Conservation (phyloP, 768 basidiomycete genomes). For the Hydnomerulius pinastri region DNA sequence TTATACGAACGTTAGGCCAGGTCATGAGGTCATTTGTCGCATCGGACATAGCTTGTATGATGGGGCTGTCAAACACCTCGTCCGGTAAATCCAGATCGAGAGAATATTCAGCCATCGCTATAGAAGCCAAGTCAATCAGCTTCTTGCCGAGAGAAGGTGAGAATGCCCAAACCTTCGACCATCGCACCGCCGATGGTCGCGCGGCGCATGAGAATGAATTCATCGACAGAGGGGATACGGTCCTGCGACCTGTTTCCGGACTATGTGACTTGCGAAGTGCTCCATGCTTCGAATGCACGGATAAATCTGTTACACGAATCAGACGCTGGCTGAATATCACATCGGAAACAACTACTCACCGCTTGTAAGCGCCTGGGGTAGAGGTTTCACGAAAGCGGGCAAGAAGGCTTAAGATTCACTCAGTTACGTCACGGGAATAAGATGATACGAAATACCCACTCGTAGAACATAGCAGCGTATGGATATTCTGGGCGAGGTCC, state of each 20-base stretch:
- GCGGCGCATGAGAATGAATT: conserved; percentile 40
- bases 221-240: conserved; percentile 38
- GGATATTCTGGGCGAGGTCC: conserved; percentile 32
- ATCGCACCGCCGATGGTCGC: conserved; percentile 38
- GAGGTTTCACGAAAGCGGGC: conserved; percentile 38
- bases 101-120: conserved; percentile 40
- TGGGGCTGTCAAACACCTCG: conserved; percentile 35
- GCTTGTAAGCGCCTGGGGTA: conserved; percentile 36
- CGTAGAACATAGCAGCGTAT: conserved; percentile 42
- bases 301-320: conserved; percentile 28
- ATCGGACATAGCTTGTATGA: conserved; percentile 39
- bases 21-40: conserved; percentile 44
- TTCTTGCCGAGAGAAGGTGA: neutral
- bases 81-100: conserved; percentile 39
- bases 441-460: conserved; percentile 26
- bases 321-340: neutral
- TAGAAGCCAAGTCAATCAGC: conserved; percentile 3
- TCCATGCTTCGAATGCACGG: conserved; percentile 37
- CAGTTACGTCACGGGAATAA: conserved; percentile 15
- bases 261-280: conserved; percentile 37
- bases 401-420: conserved; percentile 29
- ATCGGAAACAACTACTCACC: conserved; percentile 18
- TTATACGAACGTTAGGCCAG: conserved; percentile 39
- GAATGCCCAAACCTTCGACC: conserved; percentile 36
- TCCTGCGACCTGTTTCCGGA: conserved; percentile 37